These are phyloP conservation scores for Wickerhamomyces subpelliculosus DNA, from an alignment of 805 yeast genomes.

Conservation along the genomic window DNA sequence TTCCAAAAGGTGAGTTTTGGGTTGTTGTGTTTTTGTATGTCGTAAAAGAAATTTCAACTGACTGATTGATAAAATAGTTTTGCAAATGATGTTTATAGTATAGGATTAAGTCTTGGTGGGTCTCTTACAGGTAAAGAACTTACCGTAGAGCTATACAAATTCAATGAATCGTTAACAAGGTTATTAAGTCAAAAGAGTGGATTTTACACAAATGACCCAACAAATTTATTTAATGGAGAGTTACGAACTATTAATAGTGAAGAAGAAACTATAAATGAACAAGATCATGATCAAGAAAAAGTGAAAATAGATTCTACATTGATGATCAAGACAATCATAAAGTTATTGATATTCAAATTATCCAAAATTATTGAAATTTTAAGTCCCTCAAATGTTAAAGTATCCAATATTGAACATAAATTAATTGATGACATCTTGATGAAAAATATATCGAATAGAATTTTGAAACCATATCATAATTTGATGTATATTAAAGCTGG, in stretches of 20 bases:
- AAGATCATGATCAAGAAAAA: not conserved
- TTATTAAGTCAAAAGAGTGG: slow-evolving; percentile 7
- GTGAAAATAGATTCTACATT: slow-evolving; percentile 10
- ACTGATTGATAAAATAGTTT: slow-evolving; percentile 1
- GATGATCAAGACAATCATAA: slow-evolving; percentile 11
- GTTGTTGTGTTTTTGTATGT: not conserved
- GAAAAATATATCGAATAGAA: slow-evolving; percentile 14
- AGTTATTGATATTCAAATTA: slow-evolving; percentile 12
- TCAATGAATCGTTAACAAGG: slow-evolving; percentile 20
- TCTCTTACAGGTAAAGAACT: slow-evolving; percentile 6
- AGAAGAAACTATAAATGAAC: not conserved
- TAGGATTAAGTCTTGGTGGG: slow-evolving; percentile 9
- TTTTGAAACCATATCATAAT: slow-evolving; percentile 17
- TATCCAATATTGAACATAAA: slow-evolving; percentile 8
- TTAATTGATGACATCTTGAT: slow-evolving; percentile 15
- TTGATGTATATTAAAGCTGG: slow-evolving; percentile 3
- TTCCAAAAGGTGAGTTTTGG: slow-evolving; percentile 5
- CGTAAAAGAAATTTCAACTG: not conserved
- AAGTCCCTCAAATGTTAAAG: not conserved
- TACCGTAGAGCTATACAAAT: slow-evolving; percentile 16
- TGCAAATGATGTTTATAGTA: slow-evolving; percentile 8
- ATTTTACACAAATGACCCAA: not conserved
- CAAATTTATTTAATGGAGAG: not conserved
- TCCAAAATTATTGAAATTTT: slow-evolving; percentile 6
- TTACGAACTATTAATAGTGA: not conserved